phyloP scores from a whole-genome alignment of 164 flowering plant species.

The Protea cynaroides region DNA sequence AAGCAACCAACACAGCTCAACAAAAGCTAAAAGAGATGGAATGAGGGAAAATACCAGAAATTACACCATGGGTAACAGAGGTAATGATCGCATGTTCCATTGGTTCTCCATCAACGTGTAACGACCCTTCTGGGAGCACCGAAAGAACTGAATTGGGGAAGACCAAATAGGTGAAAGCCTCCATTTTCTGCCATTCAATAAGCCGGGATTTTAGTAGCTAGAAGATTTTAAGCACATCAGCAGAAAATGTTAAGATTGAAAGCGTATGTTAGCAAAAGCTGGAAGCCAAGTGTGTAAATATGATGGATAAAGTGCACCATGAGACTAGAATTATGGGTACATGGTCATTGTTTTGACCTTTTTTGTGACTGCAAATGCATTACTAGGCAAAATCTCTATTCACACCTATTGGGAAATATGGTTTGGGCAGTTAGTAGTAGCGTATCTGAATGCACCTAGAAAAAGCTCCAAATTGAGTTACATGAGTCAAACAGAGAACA shows the following conservation, averaged over 20 bases:
- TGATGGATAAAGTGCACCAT: not conserved
- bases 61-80: slow-evolving; percentile 72
- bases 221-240: not conserved
- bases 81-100: slow-evolving; percentile 69
- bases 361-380: no score
- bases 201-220: not conserved
- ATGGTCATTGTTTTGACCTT: not conserved
- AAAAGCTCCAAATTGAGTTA: no score
- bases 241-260: not conserved
- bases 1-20: no score
- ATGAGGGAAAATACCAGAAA: slow-evolving; percentile 54
- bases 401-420: no score
- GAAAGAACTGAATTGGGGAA: slow-evolving; percentile 65
- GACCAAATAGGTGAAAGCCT: slow-evolving; percentile 66
- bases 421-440: no score
- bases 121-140: slow-evolving; percentile 45
- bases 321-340: not conserved
- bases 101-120: slow-evolving; percentile 36
- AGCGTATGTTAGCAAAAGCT: not conserved
- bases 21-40: not conserved
- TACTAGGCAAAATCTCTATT: no score
- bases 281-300: not conserved
- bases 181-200: slow-evolving; percentile 52
- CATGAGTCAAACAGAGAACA: not conserved
- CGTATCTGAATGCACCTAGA: no score